Evolutionary conservation across 257 asterid genomes (phyloP), one percentile per base, ranked within the genome.

Genomic region (Rubia yunnanensis): DNA sequence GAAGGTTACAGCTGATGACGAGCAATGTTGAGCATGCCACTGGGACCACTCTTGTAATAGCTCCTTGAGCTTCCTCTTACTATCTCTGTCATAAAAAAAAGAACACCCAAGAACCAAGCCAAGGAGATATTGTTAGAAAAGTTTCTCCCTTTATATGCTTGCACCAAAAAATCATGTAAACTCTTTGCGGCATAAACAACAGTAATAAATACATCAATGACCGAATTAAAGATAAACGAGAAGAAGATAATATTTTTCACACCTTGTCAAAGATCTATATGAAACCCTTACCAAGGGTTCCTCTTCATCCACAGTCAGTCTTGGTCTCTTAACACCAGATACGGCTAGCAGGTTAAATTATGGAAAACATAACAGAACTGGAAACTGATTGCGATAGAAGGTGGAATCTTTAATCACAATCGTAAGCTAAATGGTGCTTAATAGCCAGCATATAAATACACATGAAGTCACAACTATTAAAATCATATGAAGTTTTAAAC

Each of bases 11-110:
- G 77, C 60, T 71, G 79, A 66, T 65, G 95, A 76, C 65, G 94
- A 76, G 74, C 81, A 86, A 70, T 77, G 82, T 31, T 79, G 71
- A 63, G 91, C 79, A 75, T 94, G 94, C 96, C 96, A 94, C 46
- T 74, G 86, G 44, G 99, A 88, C 99, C 99, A 94, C 66, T 83
- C 82, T 74, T 77, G 92, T 64, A 94, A 81, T 46, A 94, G 77
- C 80, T 87, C 96, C 79, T 85, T 88, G 30, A 90, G 94, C 83
- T 86, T 90, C 72, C 73, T 85, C 70, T 81, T 86, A 73, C 99
- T 90, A 74, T 90, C 95, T 64, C 99, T 94, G 91, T 44, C 68
- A 80, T 44, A 60, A 73, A 70, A 50, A 7, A 30, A 10, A 30
- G 28, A 24, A 65, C 68, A 36, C 38, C 48, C 28, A 52, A 65